phyloP scores from a whole-genome alignment of 2,329 filamentous ascomycete species.

The Penicillium janthinellum region DNA sequence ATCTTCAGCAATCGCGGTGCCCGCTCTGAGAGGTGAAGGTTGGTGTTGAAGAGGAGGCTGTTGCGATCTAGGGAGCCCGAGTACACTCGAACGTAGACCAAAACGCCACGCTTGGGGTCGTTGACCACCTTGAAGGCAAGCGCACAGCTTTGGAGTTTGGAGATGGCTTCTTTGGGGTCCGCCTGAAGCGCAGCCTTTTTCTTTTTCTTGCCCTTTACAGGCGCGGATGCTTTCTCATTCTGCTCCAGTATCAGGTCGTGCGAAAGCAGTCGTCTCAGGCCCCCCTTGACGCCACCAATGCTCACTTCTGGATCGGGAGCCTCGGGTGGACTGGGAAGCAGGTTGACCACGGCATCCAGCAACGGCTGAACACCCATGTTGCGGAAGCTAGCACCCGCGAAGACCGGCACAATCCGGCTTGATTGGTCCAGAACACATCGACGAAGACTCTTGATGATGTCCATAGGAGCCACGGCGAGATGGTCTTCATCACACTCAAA shows the following conservation, averaged over 20 bases:
- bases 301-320: slow-evolving; percentile 77
- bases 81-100: slow-evolving; percentile 92
- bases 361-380: slow-evolving; percentile 94
- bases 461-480: slow-evolving; percentile 62
- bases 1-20: slow-evolving; percentile 83
- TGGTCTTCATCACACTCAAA: slow-evolving; percentile 75
- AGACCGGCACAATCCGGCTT: slow-evolving; percentile 78
- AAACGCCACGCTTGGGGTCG: slow-evolving; percentile 78
- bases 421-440: slow-evolving; percentile 66
- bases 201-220: slow-evolving; percentile 46
- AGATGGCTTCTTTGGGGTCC: slow-evolving; percentile 48
- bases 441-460: slow-evolving; percentile 74
- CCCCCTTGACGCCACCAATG: slow-evolving; percentile 60
- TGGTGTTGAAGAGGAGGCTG: slow-evolving; percentile 81
- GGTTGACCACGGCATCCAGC: slow-evolving; percentile 83
- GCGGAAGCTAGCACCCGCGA: slow-evolving; percentile 87
- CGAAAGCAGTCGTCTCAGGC: slow-evolving; percentile 53
- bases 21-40: slow-evolving; percentile 74
- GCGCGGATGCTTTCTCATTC: slow-evolving; percentile 31
- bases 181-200: slow-evolving; percentile 48
- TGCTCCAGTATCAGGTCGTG: slow-evolving; percentile 48
- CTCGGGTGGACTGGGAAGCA: slow-evolving; percentile 80
- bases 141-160: slow-evolving; percentile 69
- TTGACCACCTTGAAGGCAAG: slow-evolving; percentile 92
- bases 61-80: slow-evolving; percentile 77